Conservation (phyloP, 306 rosid species). For the Trifolium pratense region DNA sequence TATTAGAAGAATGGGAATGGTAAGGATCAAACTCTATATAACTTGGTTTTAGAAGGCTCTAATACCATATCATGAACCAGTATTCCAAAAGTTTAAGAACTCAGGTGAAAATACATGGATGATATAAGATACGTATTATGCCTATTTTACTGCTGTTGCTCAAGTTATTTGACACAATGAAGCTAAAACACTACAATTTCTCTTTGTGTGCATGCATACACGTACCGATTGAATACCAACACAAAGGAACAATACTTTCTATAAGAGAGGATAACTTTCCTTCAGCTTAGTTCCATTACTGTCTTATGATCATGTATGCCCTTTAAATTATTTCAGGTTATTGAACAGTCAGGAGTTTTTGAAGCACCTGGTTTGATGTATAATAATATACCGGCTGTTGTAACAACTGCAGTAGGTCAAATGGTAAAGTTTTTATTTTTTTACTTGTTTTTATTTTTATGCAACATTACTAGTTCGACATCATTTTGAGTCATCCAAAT, state of each 20-base stretch:
- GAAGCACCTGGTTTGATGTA: conserved; percentile 68
- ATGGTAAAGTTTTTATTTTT: conserved; percentile 73
- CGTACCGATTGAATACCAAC: conserved; percentile 11
- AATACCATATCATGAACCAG: conserved; percentile 6
- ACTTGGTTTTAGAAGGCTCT: conserved; percentile 2
- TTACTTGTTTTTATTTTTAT: conserved; percentile 26
- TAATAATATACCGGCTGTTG: conserved; percentile 63
- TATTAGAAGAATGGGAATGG: background rate
- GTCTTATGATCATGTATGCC: background rate
- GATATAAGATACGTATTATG: background rate
- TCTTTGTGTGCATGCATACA: background rate
- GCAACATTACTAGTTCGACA: background rate
- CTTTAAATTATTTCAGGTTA: conserved; percentile 58
- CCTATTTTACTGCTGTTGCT: background rate
- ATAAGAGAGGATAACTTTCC: conserved; percentile 9
- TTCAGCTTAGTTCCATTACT: conserved; percentile 27
- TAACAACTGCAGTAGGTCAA: conserved; percentile 85
- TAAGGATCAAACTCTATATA: background rate
- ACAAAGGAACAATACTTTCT: conserved; percentile 26
- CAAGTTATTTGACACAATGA: conserved; percentile 27
- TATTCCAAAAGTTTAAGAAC: background rate
- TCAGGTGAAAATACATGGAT: too few relatives aligned
- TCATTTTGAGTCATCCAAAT: conserved; percentile 29
- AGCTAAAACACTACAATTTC: conserved; percentile 10
- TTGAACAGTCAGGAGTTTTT: conserved; percentile 74